Evolutionary conservation across 1,284 basidiomycete species (phyloP).

Genomic region (Kalmanozyma brasiliensis): DNA sequence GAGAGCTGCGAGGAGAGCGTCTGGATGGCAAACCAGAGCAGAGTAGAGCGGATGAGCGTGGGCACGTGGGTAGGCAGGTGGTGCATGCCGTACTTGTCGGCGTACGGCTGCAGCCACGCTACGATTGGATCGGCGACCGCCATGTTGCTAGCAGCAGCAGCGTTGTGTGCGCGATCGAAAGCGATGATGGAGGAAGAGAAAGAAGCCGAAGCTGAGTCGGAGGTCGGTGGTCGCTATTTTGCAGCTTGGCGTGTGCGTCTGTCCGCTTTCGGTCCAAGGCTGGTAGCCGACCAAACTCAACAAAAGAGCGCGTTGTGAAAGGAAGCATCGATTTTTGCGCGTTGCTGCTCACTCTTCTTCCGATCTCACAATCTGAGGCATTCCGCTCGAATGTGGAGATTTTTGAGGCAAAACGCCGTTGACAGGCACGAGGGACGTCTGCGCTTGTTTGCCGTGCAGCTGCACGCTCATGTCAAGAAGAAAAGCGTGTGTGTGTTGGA

Average conservation of each 20-base stretch:
- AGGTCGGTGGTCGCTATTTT: too few species aligned
- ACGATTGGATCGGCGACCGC: slow-evolving; percentile 24
- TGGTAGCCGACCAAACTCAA: too few species aligned
- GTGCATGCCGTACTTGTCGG: slow-evolving; percentile 51
- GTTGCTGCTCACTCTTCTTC: too few species aligned
- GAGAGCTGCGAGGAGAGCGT: slow-evolving; percentile 57
- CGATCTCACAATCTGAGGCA: neutral
- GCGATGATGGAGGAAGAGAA: neutral
- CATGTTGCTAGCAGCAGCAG: slow-evolving; percentile 7
- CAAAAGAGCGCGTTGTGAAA: too few species aligned
- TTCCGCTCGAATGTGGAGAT: neutral
- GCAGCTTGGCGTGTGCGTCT: neutral
- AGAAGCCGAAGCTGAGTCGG: neutral
- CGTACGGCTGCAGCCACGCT: slow-evolving; percentile 54
- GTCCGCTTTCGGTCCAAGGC: too few species aligned
- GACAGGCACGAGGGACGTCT: neutral
- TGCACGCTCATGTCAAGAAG: too few species aligned
- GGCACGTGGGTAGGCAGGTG: slow-evolving; percentile 59
- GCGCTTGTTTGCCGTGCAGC: too few species aligned
- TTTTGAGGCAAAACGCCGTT: neutral
- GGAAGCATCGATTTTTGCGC: too few species aligned
- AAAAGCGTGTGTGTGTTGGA: too few species aligned
- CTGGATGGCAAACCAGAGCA: slow-evolving; percentile 65
- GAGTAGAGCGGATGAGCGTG: slow-evolving; percentile 58
- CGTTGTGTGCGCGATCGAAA: neutral